These are phyloP conservation scores for Agaricus sinodeliciosus DNA, from an alignment of 768 basidiomycete genomes.

Conservation along the genomic window DNA sequence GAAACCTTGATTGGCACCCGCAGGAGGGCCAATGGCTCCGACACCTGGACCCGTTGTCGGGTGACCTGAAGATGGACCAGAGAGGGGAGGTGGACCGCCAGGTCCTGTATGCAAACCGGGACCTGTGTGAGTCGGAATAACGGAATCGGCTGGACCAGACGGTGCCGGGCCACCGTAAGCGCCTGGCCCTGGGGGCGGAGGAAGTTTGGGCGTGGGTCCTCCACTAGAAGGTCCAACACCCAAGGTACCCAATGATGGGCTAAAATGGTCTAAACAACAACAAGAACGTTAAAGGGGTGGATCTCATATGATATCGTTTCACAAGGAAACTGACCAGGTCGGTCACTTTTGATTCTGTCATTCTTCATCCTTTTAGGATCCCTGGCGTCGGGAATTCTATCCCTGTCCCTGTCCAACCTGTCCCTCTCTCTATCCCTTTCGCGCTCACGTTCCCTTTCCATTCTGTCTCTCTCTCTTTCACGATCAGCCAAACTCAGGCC, in stretches of 20 bases:
- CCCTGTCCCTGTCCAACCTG: slow-evolving; percentile 8
- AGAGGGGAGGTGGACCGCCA: slow-evolving; percentile 7
- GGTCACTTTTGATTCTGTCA: slow-evolving; percentile 5
- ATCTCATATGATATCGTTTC: neutral
- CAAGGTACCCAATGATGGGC: slow-evolving; percentile 13
- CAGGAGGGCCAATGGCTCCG: neutral
- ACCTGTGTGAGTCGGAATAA: slow-evolving; percentile 3
- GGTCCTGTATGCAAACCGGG: slow-evolving; percentile 7
- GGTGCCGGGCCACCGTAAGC: slow-evolving; percentile 3
- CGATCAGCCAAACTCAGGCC: slow-evolving; percentile 11
- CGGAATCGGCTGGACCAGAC: slow-evolving; percentile 2
- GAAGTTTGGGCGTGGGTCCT: slow-evolving; percentile 11
- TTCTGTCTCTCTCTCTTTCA: slow-evolving; percentile 18
- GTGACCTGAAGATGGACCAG: slow-evolving; percentile 8
- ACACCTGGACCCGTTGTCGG: slow-evolving; percentile 7
- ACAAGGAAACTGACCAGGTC: slow-evolving; percentile 5
- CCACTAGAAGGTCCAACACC: slow-evolving; percentile 7
- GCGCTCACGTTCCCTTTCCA: slow-evolving; percentile 17
- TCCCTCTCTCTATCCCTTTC: slow-evolving; percentile 18
- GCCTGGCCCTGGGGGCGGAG: slow-evolving; percentile 13
- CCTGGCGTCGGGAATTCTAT: slow-evolving; percentile 9
- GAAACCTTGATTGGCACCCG: slow-evolving; percentile 18
- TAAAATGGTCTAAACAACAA: slow-evolving; percentile 13
- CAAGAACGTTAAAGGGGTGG: neutral
- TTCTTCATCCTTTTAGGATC: slow-evolving; percentile 10